These are phyloP conservation scores for Ichthyophthirius multifiliis DNA, from an alignment of 169 alveolate genomes.

Conservation along the genomic window DNA sequence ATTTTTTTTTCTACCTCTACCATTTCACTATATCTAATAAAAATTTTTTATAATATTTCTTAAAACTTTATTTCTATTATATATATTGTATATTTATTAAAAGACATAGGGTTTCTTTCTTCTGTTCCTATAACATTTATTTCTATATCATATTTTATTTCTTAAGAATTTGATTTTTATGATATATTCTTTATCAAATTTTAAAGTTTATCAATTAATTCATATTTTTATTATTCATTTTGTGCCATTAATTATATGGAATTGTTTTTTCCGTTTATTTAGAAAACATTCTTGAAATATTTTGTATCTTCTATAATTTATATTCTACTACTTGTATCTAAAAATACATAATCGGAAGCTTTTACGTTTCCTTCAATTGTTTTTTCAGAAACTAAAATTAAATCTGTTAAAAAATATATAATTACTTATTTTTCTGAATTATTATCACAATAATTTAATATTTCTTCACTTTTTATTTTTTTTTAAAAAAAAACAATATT, in stretches of 20 bases:
- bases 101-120: constrained; percentile 16
- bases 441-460: no score
- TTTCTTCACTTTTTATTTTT: no score
- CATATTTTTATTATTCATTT: no score
- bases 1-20: no score
- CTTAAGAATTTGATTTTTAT: background rate
- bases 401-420: background rate
- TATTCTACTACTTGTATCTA: no score
- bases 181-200: no score
- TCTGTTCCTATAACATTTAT: constrained; percentile 31
- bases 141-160: background rate
- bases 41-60: constrained; percentile 23
- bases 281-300: background rate
- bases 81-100: constrained; percentile 24
- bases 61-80: constrained; percentile 21
- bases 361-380: background rate
- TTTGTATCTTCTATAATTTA: background rate
- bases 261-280: background rate
- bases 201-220: background rate
- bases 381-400: background rate
- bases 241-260: background rate
- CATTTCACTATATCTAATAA: constrained; percentile 33
- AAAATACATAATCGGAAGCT: no score
- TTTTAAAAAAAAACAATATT: background rate
- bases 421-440: background rate